Conservation (phyloP, 2,329 filamentous ascomycete species). For the Cytospora piceae region DNA sequence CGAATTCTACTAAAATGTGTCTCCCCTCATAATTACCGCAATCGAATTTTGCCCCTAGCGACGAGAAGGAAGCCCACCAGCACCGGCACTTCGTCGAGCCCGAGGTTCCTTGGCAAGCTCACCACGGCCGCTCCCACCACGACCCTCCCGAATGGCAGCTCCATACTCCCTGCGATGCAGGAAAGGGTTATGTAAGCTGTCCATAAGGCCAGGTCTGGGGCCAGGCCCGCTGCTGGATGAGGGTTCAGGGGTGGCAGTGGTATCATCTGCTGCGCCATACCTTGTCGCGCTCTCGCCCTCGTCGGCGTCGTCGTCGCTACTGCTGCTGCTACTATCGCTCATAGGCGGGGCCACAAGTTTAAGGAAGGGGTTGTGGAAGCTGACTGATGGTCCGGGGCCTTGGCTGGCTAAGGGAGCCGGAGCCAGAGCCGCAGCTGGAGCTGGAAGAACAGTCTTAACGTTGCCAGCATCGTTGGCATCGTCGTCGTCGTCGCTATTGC, state of each 20-base stretch:
- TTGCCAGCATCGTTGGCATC: background rate
- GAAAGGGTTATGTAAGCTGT: background rate
- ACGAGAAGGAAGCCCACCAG: background rate
- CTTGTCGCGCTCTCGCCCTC: background rate
- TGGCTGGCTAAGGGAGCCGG: no score
- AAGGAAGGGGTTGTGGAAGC: no score
- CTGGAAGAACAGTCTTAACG: no score
- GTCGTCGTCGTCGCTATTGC: background rate
- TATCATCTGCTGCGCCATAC: background rate
- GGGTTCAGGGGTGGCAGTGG: no score
- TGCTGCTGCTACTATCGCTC: background rate
- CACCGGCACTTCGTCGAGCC: background rate
- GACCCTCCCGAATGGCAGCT: background rate
- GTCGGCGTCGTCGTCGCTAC: background rate
- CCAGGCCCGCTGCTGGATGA: no score
- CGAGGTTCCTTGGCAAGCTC: background rate
- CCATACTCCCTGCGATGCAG: background rate
- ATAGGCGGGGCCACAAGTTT: no score
- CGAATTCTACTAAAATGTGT: no score
- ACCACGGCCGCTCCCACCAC: background rate
- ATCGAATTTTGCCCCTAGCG: background rate
- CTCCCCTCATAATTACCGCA: no score
- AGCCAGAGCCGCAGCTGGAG: no score
- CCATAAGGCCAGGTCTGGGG: background rate
- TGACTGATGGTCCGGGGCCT: no score